A percentile compares a stretch with the other conserved stretches of the same genome.
phyloP scores from a whole-genome alignment of 2,329 filamentous ascomycete species.

The Leptographium lundbergii region DNA sequence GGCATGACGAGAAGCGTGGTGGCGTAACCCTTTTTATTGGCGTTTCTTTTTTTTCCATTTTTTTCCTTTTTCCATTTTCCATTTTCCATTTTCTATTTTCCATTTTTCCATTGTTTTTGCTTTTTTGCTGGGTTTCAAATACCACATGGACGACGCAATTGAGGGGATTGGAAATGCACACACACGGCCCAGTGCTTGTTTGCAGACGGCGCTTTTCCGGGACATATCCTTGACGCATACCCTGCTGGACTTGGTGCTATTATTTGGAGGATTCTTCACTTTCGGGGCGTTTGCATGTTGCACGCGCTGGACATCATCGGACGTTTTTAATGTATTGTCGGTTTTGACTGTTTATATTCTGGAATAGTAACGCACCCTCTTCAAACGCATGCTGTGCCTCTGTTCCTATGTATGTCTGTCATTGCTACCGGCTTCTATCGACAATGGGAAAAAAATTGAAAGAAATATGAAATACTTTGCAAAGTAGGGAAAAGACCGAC shows the following conservation, averaged over 20 bases:
- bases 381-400: neutral
- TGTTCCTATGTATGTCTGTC: neutral
- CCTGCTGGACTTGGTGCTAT: neutral
- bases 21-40: slow-evolving; percentile 19
- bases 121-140: neutral
- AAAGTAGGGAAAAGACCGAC: neutral
- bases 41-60: neutral
- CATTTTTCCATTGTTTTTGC: neutral
- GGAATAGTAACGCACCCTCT: neutral
- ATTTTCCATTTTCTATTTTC: neutral
- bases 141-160: neutral
- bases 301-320: neutral
- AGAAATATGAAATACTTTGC: neutral
- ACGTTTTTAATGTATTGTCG: neutral
- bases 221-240: neutral
- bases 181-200: neutral
- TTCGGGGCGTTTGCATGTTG: neutral
- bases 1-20: slow-evolving; percentile 37
- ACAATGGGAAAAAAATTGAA: neutral
- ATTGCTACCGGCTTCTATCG: neutral
- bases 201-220: neutral
- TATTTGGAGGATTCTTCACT: neutral
- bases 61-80: neutral
- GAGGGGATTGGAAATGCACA: neutral
- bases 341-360: neutral